Evolutionary conservation across 192 early-diverging fungal genomes (phyloP).

Genomic region (Coemansia sp.): DNA sequence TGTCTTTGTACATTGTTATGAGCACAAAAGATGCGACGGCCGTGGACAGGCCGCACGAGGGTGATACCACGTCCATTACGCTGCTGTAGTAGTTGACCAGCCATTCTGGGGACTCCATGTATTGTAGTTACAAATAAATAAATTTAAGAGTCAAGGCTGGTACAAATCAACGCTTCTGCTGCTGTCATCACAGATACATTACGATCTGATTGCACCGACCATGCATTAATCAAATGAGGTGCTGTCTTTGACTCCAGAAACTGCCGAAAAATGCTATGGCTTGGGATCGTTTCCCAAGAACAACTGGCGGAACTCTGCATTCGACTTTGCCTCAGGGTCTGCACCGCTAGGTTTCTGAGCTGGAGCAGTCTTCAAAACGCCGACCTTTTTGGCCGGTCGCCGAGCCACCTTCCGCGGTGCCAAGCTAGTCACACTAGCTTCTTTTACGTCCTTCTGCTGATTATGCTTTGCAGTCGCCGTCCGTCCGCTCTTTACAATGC

Average conservation of each 20-base stretch:
- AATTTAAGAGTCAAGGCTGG: too few relatives aligned
- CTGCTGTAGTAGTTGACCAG: conserved; percentile 43
- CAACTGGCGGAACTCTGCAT: conserved; percentile 39
- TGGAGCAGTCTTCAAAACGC: background rate
- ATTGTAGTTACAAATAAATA: background rate
- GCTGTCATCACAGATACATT: background rate
- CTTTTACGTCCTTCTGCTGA: background rate
- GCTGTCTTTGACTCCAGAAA: background rate
- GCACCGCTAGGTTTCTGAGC: background rate
- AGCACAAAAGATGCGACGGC: conserved; percentile 38
- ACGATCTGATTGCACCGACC: background rate
- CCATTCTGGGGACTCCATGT: conserved; percentile 15
- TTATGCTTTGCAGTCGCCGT: background rate
- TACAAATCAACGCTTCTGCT: background rate
- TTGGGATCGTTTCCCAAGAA: conserved; percentile 1
- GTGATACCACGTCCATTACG: conserved; percentile 43
- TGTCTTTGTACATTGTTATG: conserved; percentile 41
- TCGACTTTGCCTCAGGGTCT: conserved; percentile 11
- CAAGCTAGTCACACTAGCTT: conserved; percentile 3
- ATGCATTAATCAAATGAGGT: background rate
- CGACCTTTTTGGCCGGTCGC: conserved; percentile 30
- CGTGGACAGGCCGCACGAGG: conserved; percentile 41
- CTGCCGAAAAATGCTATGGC: background rate
- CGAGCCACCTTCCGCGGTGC: conserved; percentile 21
- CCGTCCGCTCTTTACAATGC: background rate